Evolutionary conservation across 305 asterid genomes (phyloP).

Genomic region (Fraxinus sp.): DNA sequence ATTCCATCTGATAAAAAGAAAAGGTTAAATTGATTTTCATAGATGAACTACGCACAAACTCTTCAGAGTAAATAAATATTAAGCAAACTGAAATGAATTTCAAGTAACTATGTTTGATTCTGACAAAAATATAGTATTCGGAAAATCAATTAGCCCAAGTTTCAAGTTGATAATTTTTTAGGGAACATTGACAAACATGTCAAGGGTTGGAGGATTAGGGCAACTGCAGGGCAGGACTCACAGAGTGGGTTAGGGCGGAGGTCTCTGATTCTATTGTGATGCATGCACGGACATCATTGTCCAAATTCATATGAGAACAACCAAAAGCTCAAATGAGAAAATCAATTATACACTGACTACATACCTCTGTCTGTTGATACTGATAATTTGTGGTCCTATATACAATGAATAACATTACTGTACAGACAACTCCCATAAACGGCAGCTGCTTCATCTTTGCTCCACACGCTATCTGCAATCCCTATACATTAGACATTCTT

Average conservation of each 20-base stretch:
- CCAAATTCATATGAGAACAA: constrained; percentile 12
- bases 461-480: constrained; percentile 65
- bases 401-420: constrained; percentile 64
- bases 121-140: background rate
- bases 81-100: background rate
- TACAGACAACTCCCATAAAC: constrained; percentile 68
- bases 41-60: constrained; percentile 15
- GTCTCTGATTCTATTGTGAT: background rate
- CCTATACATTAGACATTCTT: constrained; percentile 27
- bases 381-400: constrained; percentile 83
- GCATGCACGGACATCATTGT: background rate
- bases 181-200: background rate
- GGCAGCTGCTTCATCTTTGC: constrained; percentile 74
- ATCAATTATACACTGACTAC: constrained; percentile 8
- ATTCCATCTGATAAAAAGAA: constrained; percentile 64
- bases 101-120: background rate
- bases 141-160: background rate
- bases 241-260: background rate
- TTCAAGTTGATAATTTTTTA: background rate
- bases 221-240: background rate
- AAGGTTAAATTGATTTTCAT: constrained; percentile 14
- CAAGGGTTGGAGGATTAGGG: background rate
- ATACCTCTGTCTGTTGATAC: constrained; percentile 78
- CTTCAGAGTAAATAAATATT: background rate
- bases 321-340: constrained; percentile 11